These are phyloP conservation scores for Blastobotrys serpentis DNA, from an alignment of 1,139 yeast species.

Conservation along the genomic window DNA sequence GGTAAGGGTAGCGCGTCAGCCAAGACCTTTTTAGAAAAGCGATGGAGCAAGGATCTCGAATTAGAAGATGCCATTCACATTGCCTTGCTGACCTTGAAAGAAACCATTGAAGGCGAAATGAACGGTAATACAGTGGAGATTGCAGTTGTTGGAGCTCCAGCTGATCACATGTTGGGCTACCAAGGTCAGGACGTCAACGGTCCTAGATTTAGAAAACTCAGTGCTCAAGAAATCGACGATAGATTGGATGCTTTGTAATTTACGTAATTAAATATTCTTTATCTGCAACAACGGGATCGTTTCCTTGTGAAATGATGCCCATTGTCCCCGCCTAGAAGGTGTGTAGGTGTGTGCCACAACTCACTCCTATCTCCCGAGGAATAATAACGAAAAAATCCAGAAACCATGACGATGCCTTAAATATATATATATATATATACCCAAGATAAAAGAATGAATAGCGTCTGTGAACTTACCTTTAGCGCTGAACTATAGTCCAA, in stretches of 20 bases:
- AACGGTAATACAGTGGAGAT: slow-evolving; percentile 95
- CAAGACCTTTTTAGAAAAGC: slow-evolving; percentile 92
- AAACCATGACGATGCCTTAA: too few species aligned
- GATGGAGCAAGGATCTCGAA: slow-evolving; percentile 97
- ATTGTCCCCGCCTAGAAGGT: too few species aligned
- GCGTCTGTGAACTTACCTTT: too few species aligned
- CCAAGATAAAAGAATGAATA: too few species aligned
- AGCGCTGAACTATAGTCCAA: too few species aligned
- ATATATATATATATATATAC: too few species aligned
- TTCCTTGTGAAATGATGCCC: too few species aligned
- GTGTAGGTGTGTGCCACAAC: too few species aligned
- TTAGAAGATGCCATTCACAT: slow-evolving; percentile 98
- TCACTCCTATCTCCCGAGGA: too few species aligned
- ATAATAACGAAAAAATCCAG: too few species aligned
- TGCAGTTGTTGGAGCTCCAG: slow-evolving; percentile 80
- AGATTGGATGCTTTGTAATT: slow-evolving; percentile 80
- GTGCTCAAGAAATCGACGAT: slow-evolving; percentile 91
- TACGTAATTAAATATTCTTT: slow-evolving; percentile 4
- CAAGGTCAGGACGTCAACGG: slow-evolving; percentile 80
- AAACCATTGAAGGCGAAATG: slow-evolving; percentile 97
- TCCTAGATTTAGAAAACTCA: slow-evolving; percentile 81
- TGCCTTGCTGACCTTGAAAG: slow-evolving; percentile 89
- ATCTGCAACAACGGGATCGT: too few species aligned
- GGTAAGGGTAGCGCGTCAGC: slow-evolving; percentile 95
- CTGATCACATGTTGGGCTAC: slow-evolving; percentile 78